Evolutionary conservation across 352 stramenopile genomes (phyloP).

Genomic region (Pythium sukuiense): DNA sequence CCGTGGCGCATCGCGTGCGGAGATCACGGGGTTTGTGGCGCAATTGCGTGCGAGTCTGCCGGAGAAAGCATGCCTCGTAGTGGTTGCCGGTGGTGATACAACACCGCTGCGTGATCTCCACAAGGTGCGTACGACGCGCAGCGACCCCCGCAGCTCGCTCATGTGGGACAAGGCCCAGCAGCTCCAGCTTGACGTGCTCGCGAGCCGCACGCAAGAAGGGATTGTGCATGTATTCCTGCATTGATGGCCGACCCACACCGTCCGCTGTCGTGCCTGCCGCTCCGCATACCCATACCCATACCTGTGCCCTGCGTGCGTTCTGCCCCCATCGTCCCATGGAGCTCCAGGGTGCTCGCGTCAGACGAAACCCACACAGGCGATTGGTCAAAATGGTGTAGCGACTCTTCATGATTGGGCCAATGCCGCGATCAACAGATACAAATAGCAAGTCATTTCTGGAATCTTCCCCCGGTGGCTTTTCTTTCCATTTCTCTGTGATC

Average conservation of each 20-base stretch:
- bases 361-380: slow-evolving; percentile 4
- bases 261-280: slow-evolving; percentile 5
- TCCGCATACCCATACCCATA: neutral
- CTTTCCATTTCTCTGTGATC: slow-evolving; percentile 17
- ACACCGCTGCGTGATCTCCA: slow-evolving; percentile 66
- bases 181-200: slow-evolving; percentile 49
- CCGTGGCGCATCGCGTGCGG: slow-evolving; percentile 41
- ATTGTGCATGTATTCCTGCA: slow-evolving; percentile 66
- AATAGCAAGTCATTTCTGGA: slow-evolving; percentile 24
- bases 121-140: slow-evolving; percentile 74
- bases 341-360: neutral
- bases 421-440: slow-evolving; percentile 9
- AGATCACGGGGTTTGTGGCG: slow-evolving; percentile 38
- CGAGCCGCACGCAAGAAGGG: slow-evolving; percentile 49
- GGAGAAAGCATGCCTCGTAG: slow-evolving; percentile 54
- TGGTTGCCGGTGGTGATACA: slow-evolving; percentile 52
- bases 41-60: slow-evolving; percentile 51
- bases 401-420: slow-evolving; percentile 27
- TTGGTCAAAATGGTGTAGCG: slow-evolving; percentile 19
- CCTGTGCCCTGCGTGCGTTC: neutral
- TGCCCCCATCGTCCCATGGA: neutral
- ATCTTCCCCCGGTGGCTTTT: slow-evolving; percentile 15
- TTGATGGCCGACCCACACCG: slow-evolving; percentile 21
- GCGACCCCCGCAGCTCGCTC: slow-evolving; percentile 70
- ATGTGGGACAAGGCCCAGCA: slow-evolving; percentile 80